Conservation (phyloP, 2,329 filamentous ascomycete genomes). For the Diaporthe australafricana region DNA sequence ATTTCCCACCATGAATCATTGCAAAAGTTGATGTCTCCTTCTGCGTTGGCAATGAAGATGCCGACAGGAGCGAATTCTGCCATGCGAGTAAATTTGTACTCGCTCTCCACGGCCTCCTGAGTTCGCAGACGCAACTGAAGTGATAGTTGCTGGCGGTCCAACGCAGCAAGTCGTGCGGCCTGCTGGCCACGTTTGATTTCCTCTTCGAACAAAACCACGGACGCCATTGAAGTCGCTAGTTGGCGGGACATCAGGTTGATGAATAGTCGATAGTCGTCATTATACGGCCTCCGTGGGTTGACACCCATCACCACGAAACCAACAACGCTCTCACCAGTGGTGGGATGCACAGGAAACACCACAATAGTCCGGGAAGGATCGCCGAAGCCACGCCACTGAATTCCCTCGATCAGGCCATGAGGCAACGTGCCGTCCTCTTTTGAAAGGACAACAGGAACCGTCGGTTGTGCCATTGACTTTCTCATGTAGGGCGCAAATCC, state of each 20-base stretch:
- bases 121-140: conserved; percentile 77
- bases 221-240: conserved; percentile 82
- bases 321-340: conserved; percentile 76
- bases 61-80: conserved; percentile 86
- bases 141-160: conserved; percentile 82
- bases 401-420: conserved; percentile 70
- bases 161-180: conserved; percentile 78
- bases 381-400: conserved; percentile 78
- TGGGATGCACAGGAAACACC: conserved; percentile 83
- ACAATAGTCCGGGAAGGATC: conserved; percentile 78
- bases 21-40: conserved; percentile 79
- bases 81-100: conserved; percentile 86
- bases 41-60: conserved; percentile 83
- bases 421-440: conserved; percentile 76
- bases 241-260: conserved; percentile 80
- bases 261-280: conserved; percentile 84
- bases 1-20: conserved; percentile 85
- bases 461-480: conserved; percentile 75
- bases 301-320: conserved; percentile 84
- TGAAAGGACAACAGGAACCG: conserved; percentile 75
- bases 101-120: conserved; percentile 73
- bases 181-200: conserved; percentile 81
- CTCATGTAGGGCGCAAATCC: conserved; percentile 83
- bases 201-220: conserved; percentile 85
- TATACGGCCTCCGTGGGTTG: conserved; percentile 82